Conservation (phyloP, 345 rosid genomes). For the Gossypium herbaceum region DNA sequence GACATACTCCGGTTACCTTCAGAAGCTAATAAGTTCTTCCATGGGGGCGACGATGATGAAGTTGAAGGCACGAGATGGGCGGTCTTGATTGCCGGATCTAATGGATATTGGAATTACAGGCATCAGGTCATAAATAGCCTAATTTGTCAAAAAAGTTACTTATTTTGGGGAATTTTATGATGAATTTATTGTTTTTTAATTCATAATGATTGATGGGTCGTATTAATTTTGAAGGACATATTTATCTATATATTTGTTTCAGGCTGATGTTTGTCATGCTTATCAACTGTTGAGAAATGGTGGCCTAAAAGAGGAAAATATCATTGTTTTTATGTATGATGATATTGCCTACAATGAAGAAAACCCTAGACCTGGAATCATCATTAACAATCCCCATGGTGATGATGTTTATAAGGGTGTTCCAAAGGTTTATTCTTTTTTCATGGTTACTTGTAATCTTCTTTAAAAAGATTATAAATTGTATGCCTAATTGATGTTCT, state of each 20-base stretch:
- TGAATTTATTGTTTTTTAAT: conserved; percentile 1
- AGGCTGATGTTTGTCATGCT: conserved; percentile 97
- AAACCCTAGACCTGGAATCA: conserved; percentile 83
- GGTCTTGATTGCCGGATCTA: conserved; percentile 89
- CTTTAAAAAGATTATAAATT: not conserved
- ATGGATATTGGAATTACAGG: conserved; percentile 90
- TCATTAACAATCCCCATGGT: conserved; percentile 81
- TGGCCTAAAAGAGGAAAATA: conserved; percentile 89
- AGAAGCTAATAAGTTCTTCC: conserved; percentile 58
- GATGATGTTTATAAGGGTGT: conserved; percentile 87
- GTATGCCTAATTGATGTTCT: not conserved
- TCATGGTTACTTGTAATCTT: not conserved
- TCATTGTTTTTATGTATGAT: conserved; percentile 91
- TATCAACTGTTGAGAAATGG: conserved; percentile 89
- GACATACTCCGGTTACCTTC: conserved; percentile 60
- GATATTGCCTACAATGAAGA: conserved; percentile 73
- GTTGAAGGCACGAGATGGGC: conserved; percentile 88
- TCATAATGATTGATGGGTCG: not conserved
- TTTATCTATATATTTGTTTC: conserved; percentile 1
- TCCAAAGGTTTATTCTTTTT: conserved; percentile 57
- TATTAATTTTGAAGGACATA: not conserved
- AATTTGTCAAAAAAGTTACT: not conserved
- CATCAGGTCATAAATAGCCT: conserved; percentile 59
- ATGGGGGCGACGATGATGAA: conserved; percentile 30
- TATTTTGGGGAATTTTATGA: conserved; percentile 4